These are phyloP conservation scores for Karstenula rhodostoma DNA, from an alignment of 2,329 filamentous ascomycete genomes.

Conservation along the genomic window DNA sequence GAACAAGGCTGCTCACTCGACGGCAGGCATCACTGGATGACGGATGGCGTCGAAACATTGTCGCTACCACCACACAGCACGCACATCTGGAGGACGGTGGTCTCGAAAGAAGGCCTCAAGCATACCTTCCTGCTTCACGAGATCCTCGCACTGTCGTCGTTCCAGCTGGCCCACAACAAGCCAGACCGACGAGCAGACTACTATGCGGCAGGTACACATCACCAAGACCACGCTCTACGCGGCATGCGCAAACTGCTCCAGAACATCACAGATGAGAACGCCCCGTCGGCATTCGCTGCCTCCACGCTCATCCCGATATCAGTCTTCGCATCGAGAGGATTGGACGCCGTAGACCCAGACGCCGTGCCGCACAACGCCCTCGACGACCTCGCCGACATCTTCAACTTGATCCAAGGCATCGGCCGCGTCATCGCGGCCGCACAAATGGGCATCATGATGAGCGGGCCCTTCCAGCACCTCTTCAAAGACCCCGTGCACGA, in stretches of 20 bases:
- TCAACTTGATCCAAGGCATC: conserved; percentile 47
- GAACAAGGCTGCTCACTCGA: conserved; percentile 11
- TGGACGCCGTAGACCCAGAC: conserved; percentile 28
- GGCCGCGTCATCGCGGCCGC: conserved; percentile 37
- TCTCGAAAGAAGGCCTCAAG: conserved; percentile 45
- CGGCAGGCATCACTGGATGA: conserved; percentile 45
- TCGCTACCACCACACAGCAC: conserved; percentile 36
- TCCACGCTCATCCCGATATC: conserved; percentile 42
- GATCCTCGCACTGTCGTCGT: conserved; percentile 51
- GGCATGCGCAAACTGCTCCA: conserved; percentile 39
- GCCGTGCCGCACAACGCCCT: conserved; percentile 25
- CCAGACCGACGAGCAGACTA: conserved; percentile 36
- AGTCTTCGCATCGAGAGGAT: conserved; percentile 41
- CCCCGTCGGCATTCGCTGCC: conserved; percentile 41
- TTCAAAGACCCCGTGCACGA: conserved; percentile 28
- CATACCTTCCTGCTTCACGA: conserved; percentile 53
- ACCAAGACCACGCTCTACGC: conserved; percentile 48
- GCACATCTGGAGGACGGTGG: conserved; percentile 44
- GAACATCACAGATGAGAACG: conserved; percentile 40
- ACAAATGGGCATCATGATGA: conserved; percentile 23
- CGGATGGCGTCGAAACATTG: conserved; percentile 34
- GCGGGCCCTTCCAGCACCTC: conserved; percentile 37
- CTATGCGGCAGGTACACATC: conserved; percentile 46
- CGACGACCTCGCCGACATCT: conserved; percentile 45
- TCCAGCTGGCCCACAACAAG: conserved; percentile 47